Evolutionary conservation across 1,139 yeast genomes (phyloP), one percentile per base, ranked within the genome.

Genomic region (Debaryomyces sp.): DNA sequence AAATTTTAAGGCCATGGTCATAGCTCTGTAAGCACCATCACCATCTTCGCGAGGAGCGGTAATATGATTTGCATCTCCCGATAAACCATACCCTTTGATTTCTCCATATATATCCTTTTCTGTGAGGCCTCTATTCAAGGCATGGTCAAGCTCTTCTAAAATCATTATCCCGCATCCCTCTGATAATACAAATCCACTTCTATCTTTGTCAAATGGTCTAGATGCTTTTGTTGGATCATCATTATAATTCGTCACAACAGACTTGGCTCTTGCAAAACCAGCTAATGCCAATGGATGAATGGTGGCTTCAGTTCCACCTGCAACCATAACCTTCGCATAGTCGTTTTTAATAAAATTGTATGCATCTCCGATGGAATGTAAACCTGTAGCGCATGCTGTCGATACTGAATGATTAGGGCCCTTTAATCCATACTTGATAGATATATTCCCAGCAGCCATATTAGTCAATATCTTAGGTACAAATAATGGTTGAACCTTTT

Each of bases 351-450:
- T 89, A 62, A 91, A 86, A 57, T 92, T 82, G 56, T 77, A 82
- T 0, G 97, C 97, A 62, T 95, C 99, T 2, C 99, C 98, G 48
- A 95, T 85, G 0, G 97, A 82, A 62, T 94, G 96, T 27, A 89
- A 81, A 0, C 99, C 99, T 0, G 99, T 91, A 3, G 99, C 96
- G 71, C 99, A 95, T 0, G 99, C 99, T 0, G 98, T 91, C 1
- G 96, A 82, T 0, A 86, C 95, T 0, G 96, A 75, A 63, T 91
- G 97, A 48, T 89, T 82, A 1, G 97, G 96, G 0, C 99, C 99
- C 56, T 79, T 73, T 30, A 90, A 69, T 2, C 88, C 87, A 60
- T 84, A 81, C 55, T 81, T 78, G 50, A 94, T 92, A 5, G 97
- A 87, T 5, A 94, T 81, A 55, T 91, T 87, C 2, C 99, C 98